Conservation (phyloP, 306 rosid genomes). For the Adenanthera pavonina region DNA sequence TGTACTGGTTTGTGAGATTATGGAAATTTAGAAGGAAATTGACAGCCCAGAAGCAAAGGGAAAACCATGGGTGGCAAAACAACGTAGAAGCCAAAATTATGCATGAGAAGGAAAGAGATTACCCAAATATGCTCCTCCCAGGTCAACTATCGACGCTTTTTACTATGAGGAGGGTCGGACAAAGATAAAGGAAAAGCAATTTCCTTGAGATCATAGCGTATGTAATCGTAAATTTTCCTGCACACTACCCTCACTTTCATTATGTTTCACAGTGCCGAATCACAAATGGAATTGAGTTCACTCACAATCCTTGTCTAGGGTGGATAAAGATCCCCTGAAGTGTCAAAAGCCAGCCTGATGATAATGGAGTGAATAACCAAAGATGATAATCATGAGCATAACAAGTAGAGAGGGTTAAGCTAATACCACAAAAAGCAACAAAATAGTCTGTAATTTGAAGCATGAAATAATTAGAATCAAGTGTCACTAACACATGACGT, state of each 20-base stretch:
- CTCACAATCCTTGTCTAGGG: too few relatives aligned
- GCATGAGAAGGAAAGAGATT: constrained; percentile 1
- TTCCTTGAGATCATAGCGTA: constrained; percentile 86
- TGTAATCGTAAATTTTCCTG: constrained; percentile 66
- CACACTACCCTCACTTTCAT: constrained; percentile 80
- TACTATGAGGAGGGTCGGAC: constrained; percentile 81
- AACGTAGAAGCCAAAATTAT: background rate
- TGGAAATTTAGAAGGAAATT: background rate
- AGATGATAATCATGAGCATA: constrained; percentile 12
- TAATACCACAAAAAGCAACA: background rate
- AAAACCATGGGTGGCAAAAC: background rate
- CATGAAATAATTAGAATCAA: background rate
- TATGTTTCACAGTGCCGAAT: background rate
- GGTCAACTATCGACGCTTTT: constrained; percentile 75
- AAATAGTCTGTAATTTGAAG: background rate
- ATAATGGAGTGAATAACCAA: background rate
- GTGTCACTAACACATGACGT: background rate
- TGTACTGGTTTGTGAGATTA: background rate
- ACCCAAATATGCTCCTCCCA: constrained; percentile 71
- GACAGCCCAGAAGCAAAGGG: background rate
- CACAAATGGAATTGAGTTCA: background rate
- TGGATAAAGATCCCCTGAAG: too few relatives aligned
- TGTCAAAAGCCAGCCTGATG: too few relatives aligned
- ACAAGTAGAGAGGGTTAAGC: background rate
- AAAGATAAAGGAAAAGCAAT: constrained; percentile 88